Evolutionary conservation across 179 eudicot species (phyloP).

Genomic region (Corrigiola litoralis): DNA sequence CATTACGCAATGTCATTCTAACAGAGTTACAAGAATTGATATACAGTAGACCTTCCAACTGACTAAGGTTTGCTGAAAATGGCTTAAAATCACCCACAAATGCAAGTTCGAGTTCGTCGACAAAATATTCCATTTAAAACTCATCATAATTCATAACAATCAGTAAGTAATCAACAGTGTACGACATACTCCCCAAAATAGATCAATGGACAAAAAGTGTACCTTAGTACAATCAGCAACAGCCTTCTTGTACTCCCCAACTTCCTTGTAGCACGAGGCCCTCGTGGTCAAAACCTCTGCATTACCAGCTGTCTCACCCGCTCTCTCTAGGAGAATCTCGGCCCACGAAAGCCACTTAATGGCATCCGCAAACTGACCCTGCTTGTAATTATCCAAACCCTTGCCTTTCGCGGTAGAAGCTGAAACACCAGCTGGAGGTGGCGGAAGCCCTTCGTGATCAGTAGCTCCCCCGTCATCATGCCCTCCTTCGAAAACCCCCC

Average conservation of each 20-base stretch:
- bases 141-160: too few relatives aligned
- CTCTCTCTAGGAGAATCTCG: constrained; percentile 64
- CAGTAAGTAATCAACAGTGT: too few relatives aligned
- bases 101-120: not conserved
- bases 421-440: constrained; percentile 82
- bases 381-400: constrained; percentile 84
- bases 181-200: not conserved
- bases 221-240: constrained; percentile 98
- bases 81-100: too few relatives aligned
- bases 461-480: constrained; percentile 60
- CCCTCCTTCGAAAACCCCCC: constrained; percentile 60
- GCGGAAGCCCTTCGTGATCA: constrained; percentile 94
- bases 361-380: constrained; percentile 93
- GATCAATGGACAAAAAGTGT: constrained; percentile 3
- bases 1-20: not conserved
- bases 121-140: too few relatives aligned
- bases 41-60: too few relatives aligned
- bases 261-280: constrained; percentile 98
- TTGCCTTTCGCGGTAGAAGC: constrained; percentile 65
- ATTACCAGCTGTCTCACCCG: constrained; percentile 47
- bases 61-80: too few relatives aligned
- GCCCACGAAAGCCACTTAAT: constrained; percentile 99
- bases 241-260: constrained; percentile 97
- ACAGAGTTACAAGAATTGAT: too few relatives aligned
- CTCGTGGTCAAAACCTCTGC: constrained; percentile 70